Evolutionary conservation across 148 eudicot species (phyloP).

Genomic region (Gaultheria prostrata): DNA sequence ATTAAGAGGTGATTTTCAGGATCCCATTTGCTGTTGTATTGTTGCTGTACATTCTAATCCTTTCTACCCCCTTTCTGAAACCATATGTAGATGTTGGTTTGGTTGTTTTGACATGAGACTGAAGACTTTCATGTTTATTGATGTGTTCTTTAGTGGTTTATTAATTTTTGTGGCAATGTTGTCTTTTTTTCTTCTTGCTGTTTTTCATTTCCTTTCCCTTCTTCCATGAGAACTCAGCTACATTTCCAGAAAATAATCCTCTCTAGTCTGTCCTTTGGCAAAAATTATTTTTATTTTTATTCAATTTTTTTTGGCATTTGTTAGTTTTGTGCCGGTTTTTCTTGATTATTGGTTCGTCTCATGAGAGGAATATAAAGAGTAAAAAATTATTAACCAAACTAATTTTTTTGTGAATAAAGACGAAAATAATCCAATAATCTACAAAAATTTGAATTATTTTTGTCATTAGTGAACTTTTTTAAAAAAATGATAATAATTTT

Average conservation of each 20-base stretch:
- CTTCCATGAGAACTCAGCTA: background rate
- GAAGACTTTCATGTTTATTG: background rate
- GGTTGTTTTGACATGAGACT: background rate
- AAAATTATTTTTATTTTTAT: no score
- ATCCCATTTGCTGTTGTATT: background rate
- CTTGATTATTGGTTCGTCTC: no score
- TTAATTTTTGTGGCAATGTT: background rate
- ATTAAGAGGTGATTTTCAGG: conserved; percentile 48
- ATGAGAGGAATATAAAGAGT: no score
- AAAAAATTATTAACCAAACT: no score
- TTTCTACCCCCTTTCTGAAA: background rate
- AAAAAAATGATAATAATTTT: no score
- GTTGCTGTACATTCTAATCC: background rate
- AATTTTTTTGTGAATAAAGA: no score
- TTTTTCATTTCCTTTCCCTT: conserved; percentile 1
- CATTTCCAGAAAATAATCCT: background rate
- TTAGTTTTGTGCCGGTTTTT: no score
- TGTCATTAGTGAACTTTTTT: no score
- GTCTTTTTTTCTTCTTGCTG: background rate
- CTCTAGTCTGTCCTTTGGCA: background rate
- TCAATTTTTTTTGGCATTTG: no score
- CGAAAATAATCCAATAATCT: no score
- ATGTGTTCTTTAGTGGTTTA: background rate
- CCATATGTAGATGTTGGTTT: background rate
- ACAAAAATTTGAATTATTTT: no score